Percentiles rank a stretch among this genome's conserved stretches.
phyloP scores from a whole-genome alignment of 345 rosid genomes.

The Eucalyptus tenuipes region DNA sequence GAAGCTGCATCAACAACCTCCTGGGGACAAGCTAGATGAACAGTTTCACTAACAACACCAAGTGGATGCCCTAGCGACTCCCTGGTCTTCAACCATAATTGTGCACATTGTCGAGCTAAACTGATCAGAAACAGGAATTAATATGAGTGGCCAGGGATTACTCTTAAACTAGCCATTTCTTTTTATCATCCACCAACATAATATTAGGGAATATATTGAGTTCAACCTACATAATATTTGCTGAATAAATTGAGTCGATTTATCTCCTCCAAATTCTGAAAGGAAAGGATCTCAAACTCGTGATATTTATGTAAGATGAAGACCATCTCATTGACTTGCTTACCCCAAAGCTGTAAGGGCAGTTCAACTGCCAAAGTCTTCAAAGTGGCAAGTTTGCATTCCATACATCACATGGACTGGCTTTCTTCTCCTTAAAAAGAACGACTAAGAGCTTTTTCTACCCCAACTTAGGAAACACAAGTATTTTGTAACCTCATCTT shows the following conservation, averaged over 20 bases:
- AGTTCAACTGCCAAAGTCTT: not conserved
- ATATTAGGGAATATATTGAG: not conserved
- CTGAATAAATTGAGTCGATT: not conserved
- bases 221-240: not conserved
- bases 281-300: not conserved
- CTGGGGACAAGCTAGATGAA: slow-evolving; percentile 28
- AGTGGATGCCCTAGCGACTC: slow-evolving; percentile 89
- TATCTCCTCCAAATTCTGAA: not conserved
- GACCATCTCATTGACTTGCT: not conserved
- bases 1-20: slow-evolving; percentile 40
- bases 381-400: not conserved
- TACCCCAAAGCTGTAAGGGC: not conserved
- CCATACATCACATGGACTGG: not conserved
- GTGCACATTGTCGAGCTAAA: slow-evolving; percentile 96
- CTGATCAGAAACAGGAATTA: slow-evolving; percentile 26
- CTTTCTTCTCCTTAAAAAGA: not conserved
- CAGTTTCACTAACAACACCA: slow-evolving; percentile 54
- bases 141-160: not conserved
- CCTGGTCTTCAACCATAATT: slow-evolving; percentile 85
- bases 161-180: not conserved
- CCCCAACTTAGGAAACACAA: not conserved
- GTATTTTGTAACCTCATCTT: not conserved
- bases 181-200: not conserved
- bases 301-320: not conserved
- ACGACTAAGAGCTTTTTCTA: not conserved